These are phyloP conservation scores for Fusarium illudens DNA, from an alignment of 2,329 filamentous ascomycete species.

Conservation along the genomic window DNA sequence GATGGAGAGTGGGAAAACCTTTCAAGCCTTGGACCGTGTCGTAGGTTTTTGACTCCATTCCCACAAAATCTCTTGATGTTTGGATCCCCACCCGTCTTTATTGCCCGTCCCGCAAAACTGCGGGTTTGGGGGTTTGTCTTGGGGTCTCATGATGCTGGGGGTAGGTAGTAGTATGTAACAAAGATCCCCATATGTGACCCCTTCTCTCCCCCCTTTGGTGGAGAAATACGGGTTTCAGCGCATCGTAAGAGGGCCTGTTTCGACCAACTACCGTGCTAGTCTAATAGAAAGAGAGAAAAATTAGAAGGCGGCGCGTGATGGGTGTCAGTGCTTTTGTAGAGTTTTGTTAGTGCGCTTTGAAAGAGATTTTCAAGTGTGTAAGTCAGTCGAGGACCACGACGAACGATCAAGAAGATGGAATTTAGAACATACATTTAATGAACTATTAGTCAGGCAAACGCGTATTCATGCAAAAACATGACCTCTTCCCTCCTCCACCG, in stretches of 20 bases:
- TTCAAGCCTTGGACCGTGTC: neutral
- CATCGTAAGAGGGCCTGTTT: neutral
- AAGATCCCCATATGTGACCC: neutral
- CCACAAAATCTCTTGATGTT: neutral
- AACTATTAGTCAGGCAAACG: neutral
- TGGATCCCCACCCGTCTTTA: neutral
- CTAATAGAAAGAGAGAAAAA: neutral
- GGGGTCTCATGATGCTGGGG: neutral
- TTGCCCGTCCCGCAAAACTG: neutral
- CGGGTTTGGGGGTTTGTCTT: neutral
- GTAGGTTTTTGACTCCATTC: neutral
- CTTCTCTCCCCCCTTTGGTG: neutral
- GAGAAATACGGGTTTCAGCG: neutral
- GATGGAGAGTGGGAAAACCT: neutral
- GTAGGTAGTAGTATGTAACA: neutral
- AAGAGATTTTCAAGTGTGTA: neutral
- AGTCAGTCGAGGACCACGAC: neutral
- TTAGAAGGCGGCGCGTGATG: neutral
- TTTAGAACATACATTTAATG: neutral
- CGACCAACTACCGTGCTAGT: neutral
- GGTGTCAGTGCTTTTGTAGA: neutral
- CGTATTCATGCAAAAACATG: neutral
- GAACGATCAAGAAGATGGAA: neutral
- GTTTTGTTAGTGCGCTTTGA: neutral
- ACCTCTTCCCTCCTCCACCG: neutral